These are phyloP conservation scores for Candida sp. DNA, from an alignment of 1,139 yeast species.

Conservation along the genomic window DNA sequence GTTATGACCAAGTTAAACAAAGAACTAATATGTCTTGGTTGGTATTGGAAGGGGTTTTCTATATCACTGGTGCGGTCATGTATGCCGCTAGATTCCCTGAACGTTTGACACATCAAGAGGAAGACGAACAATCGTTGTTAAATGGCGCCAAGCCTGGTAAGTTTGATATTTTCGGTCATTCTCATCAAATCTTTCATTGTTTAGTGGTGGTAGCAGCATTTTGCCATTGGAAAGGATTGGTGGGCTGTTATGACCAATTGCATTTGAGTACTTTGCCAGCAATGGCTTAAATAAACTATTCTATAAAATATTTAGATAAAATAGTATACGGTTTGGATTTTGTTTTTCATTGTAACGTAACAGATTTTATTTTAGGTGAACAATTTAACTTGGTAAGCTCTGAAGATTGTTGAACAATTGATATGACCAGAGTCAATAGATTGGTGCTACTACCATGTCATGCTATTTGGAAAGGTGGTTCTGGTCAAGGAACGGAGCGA, in stretches of 20 bases:
- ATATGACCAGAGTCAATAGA: conserved; percentile 8
- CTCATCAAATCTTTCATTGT: conserved; percentile 86
- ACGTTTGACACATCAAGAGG: conserved; percentile 56
- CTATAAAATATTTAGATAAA: too few relatives aligned
- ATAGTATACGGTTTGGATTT: not conserved
- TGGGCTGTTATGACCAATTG: conserved; percentile 54
- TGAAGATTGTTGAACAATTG: not conserved
- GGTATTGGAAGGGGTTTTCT: conserved; percentile 64
- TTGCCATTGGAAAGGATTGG: conserved; percentile 67
- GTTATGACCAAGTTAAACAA: conserved; percentile 35
- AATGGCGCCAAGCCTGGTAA: conserved; percentile 21
- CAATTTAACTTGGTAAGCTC: not conserved
- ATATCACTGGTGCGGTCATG: conserved; percentile 73
- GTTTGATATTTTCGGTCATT: conserved; percentile 75
- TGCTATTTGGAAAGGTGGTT: conserved; percentile 52
- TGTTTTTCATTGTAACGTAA: not conserved
- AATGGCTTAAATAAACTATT: not conserved
- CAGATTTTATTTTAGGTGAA: not conserved
- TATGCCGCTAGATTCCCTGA: conserved; percentile 85
- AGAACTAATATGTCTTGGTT: conserved; percentile 63
- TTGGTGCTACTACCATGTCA: conserved; percentile 67
- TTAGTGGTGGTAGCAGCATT: conserved; percentile 79
- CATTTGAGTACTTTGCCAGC: conserved; percentile 22
- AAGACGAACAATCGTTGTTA: conserved; percentile 14
- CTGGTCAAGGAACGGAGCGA: conserved; percentile 31